Conservation (phyloP, 352 stramenopile species). For the Phytophthora vignae region DNA sequence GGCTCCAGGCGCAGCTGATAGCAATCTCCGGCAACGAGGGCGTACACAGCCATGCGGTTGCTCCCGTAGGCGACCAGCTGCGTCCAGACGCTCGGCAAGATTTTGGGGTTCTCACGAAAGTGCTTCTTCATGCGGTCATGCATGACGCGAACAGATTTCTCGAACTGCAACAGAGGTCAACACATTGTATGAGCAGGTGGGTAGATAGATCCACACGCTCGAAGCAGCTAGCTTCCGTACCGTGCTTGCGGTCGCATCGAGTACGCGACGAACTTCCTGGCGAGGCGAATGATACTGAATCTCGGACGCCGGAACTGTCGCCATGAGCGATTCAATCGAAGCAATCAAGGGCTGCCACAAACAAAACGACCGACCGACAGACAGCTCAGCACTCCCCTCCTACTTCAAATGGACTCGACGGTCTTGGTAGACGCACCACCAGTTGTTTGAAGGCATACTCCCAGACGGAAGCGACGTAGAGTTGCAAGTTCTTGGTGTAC, state of each 20-base stretch:
- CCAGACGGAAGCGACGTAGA: slow-evolving; percentile 73
- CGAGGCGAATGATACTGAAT: slow-evolving; percentile 75
- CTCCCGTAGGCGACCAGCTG: slow-evolving; percentile 56
- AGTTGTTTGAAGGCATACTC: slow-evolving; percentile 75
- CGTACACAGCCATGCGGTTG: slow-evolving; percentile 51
- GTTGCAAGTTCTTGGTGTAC: slow-evolving; percentile 52
- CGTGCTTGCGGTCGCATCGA: slow-evolving; percentile 51
- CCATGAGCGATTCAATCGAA: slow-evolving; percentile 60
- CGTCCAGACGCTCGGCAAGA: slow-evolving; percentile 63
- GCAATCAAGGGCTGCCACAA: slow-evolving; percentile 55
- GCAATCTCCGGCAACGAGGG: slow-evolving; percentile 59
- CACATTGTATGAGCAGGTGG: background rate
- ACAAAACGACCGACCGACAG: background rate
- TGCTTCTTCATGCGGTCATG: slow-evolving; percentile 83
- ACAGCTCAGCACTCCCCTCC: slow-evolving; percentile 1
- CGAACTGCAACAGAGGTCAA: slow-evolving; percentile 47
- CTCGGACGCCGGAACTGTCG: slow-evolving; percentile 62
- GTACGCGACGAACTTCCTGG: slow-evolving; percentile 60
- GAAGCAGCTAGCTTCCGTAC: slow-evolving; percentile 27
- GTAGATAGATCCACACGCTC: no score
- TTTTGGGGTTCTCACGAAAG: slow-evolving; percentile 58
- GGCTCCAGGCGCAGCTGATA: slow-evolving; percentile 73
- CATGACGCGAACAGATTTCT: slow-evolving; percentile 74
- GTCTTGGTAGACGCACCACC: slow-evolving; percentile 33
- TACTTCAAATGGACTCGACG: background rate